Evolutionary conservation across 805 yeast genomes (phyloP).

Genomic region (Barnettozyma californica): DNA sequence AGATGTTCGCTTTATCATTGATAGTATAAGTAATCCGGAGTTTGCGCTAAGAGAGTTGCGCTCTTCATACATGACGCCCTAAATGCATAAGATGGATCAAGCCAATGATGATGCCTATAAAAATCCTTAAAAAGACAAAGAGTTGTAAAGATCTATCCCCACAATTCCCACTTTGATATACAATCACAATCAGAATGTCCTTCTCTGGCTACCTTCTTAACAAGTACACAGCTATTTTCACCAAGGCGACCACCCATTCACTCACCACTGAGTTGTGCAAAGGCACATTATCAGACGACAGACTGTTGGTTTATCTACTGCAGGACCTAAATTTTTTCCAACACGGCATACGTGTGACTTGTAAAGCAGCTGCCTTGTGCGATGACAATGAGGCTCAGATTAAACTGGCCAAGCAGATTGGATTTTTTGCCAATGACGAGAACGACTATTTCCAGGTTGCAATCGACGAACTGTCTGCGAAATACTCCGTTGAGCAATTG

Average conservation of each 20-base stretch:
- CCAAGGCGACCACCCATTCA: slow-evolving; percentile 13
- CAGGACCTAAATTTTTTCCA: slow-evolving; percentile 48
- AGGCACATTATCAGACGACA: slow-evolving; percentile 40
- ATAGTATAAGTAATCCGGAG: too few species aligned
- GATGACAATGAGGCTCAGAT: slow-evolving; percentile 35
- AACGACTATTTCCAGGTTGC: slow-evolving; percentile 41
- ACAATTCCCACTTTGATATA: too few species aligned
- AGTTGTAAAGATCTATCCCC: too few species aligned
- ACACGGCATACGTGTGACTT: slow-evolving; percentile 36
- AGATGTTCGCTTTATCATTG: too few species aligned
- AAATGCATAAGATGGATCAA: neutral
- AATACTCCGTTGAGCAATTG: slow-evolving; percentile 16
- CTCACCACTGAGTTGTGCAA: slow-evolving; percentile 34
- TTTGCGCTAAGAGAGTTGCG: too few species aligned
- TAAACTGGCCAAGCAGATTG: slow-evolving; percentile 43
- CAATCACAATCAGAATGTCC: slow-evolving; percentile 1
- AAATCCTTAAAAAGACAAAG: neutral
- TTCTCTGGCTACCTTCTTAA: slow-evolving; percentile 7
- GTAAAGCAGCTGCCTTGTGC: slow-evolving; percentile 39
- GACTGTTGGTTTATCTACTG: slow-evolving; percentile 38
- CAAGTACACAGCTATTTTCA: slow-evolving; percentile 5
- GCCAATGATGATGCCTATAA: neutral
- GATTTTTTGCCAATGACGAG: slow-evolving; percentile 43
- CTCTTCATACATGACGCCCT: neutral
- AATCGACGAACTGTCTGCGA: slow-evolving; percentile 22